A percentile compares a stretch with the other conserved stretches of the same genome.
Conservation (phyloP, 2,329 filamentous ascomycete species). For the Penicillium frequentans region DNA sequence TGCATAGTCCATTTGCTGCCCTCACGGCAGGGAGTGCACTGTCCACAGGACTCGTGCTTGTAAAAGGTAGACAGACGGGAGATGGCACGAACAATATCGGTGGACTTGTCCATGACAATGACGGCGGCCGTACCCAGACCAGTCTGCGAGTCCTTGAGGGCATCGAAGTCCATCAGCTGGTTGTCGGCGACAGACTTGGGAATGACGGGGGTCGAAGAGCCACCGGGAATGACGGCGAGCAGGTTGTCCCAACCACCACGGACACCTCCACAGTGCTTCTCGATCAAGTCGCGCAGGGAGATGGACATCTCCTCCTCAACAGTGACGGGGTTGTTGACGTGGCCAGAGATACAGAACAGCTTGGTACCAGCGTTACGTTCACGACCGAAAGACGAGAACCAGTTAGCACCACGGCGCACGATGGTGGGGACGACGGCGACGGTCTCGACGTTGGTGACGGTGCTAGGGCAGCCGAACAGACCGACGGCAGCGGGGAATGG, state of each 20-base stretch:
- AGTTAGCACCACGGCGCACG: constrained; percentile 83
- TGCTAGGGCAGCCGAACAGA: constrained; percentile 96
- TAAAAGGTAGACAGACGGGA: constrained; percentile 94
- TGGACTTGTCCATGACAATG: constrained; percentile 98
- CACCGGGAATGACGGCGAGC: constrained; percentile 90
- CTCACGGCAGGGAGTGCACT: constrained; percentile 99
- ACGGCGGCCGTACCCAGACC: constrained; percentile 96
- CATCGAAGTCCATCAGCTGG: constrained; percentile 98
- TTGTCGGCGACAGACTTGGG: constrained; percentile 89
- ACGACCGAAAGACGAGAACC: constrained; percentile 92
- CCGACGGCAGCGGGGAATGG: constrained; percentile 97
- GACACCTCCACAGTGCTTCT: constrained; percentile 97
- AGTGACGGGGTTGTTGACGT: constrained; percentile 97
- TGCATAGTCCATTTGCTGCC: constrained; percentile 99
- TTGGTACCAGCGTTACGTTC: constrained; percentile 97
- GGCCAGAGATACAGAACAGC: constrained; percentile 95
- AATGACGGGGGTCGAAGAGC: constrained; percentile 93
- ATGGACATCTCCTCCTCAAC: constrained; percentile 99
- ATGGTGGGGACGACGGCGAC: constrained; percentile 95
- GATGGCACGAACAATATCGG: constrained; percentile 93
- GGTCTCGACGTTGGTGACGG: constrained; percentile 97
- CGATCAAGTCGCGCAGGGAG: constrained; percentile 90
- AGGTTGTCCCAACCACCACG: constrained; percentile 98
- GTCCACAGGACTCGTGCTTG: constrained; percentile 95
- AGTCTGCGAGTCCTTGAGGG: constrained; percentile 94